These are phyloP conservation scores for Cercospora beticola DNA, from an alignment of 2,329 filamentous ascomycete species.

Conservation along the genomic window DNA sequence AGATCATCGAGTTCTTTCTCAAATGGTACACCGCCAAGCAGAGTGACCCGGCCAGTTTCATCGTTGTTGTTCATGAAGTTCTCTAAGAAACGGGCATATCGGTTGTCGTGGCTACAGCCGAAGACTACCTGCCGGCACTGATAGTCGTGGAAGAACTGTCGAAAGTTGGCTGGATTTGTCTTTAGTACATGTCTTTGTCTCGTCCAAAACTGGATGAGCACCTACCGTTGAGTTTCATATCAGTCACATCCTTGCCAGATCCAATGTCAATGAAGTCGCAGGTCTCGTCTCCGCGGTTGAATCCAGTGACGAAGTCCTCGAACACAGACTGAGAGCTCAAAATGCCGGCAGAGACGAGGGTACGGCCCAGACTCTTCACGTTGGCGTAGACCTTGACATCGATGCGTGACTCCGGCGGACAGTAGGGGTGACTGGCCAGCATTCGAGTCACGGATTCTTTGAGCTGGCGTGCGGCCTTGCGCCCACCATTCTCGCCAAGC, in stretches of 20 bases:
- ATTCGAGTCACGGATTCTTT: conserved; percentile 50
- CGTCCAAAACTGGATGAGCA: neutral
- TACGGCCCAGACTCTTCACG: conserved; percentile 35
- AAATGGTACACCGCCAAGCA: conserved; percentile 59
- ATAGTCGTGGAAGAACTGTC: conserved; percentile 56
- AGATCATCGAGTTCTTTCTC: conserved; percentile 53
- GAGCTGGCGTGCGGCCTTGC: conserved; percentile 54
- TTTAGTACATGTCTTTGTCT: conserved; percentile 1
- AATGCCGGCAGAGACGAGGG: conserved; percentile 42
- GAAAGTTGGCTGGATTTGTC: conserved; percentile 51
- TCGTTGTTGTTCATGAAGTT: conserved; percentile 49
- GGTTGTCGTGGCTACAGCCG: conserved; percentile 58
- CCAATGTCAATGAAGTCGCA: conserved; percentile 63
- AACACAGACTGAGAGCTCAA: conserved; percentile 49
- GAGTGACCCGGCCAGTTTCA: conserved; percentile 51
- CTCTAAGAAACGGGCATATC: conserved; percentile 55
- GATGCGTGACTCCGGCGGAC: conserved; percentile 48
- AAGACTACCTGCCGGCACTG: conserved; percentile 62
- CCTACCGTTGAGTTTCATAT: conserved; percentile 54
- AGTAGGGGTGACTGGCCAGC: conserved; percentile 7
- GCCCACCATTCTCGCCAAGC: conserved; percentile 53
- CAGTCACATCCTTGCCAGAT: conserved; percentile 57
- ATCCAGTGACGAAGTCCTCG: conserved; percentile 55
- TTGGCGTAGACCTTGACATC: conserved; percentile 49
- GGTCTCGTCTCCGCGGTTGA: conserved; percentile 57